Evolutionary conservation across 192 early-diverging fungal genomes (phyloP).

Genomic region (Coemansia sp.): DNA sequence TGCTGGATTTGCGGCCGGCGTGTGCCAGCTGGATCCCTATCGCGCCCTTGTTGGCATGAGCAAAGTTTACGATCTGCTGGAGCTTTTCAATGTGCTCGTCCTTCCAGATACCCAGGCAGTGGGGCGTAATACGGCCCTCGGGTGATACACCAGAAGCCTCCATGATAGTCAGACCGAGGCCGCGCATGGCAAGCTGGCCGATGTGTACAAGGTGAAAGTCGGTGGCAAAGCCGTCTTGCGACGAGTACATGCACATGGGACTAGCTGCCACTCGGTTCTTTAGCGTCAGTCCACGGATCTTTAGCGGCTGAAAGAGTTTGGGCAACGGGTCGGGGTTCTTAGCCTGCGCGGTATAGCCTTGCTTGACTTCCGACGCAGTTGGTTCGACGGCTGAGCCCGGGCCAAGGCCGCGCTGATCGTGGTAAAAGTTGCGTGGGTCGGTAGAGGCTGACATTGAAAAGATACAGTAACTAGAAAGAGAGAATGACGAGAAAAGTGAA

Average conservation of each 20-base stretch:
- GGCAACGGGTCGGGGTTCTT: constrained; percentile 26
- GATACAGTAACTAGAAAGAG: background rate
- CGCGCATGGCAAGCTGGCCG: constrained; percentile 73
- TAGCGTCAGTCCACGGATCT: constrained; percentile 65
- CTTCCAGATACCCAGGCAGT: constrained; percentile 80
- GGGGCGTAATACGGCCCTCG: constrained; percentile 78
- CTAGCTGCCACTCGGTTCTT: constrained; percentile 78
- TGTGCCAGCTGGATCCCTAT: constrained; percentile 82
- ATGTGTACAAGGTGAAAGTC: constrained; percentile 68
- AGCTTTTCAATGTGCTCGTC: constrained; percentile 72
- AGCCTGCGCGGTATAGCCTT: constrained; percentile 26
- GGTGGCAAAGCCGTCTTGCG: constrained; percentile 65
- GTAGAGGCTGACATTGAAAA: background rate
- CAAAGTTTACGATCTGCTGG: constrained; percentile 55
- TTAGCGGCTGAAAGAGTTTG: constrained; percentile 71
- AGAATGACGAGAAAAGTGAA: background rate
- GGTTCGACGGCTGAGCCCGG: constrained; percentile 43
- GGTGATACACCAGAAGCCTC: constrained; percentile 78
- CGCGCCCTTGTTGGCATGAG: constrained; percentile 63
- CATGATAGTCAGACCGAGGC: constrained; percentile 77
- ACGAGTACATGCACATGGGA: constrained; percentile 86
- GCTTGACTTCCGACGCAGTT: constrained; percentile 36
- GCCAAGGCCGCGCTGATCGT: constrained; percentile 28
- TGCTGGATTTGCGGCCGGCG: constrained; percentile 76
- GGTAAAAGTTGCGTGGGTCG: constrained; percentile 33